Evolutionary conservation across 2,329 filamentous ascomycete genomes (phyloP), one percentile per base, ranked within the genome.

Genomic region (Epichloe baconii): DNA sequence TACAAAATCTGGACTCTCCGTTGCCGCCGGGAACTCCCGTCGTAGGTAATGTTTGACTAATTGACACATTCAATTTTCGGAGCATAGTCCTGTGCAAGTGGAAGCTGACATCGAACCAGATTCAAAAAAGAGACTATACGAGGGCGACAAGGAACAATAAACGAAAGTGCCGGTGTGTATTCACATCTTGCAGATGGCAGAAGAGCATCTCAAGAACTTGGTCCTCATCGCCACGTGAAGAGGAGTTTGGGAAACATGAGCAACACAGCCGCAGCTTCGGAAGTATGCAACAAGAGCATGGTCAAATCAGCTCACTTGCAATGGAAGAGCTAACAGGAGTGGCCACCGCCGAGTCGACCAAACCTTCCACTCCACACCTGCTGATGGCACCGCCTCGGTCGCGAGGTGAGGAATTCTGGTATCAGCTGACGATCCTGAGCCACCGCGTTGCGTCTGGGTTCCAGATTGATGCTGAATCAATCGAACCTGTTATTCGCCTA

Each of bases 1-100:
- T 81, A 17, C 77, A 79, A 53, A 79, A 68, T 53, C 63, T 82
- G 2, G 76, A 82, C 57, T 78, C 78, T 0, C 77, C 77, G 2
- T 62, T 71, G 17, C 65, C 67, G 2, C 69, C 75, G 0, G 64
- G 73, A 53, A 77, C 75, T 0, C 76, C 78, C 5, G 61, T 74
- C 0, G 62, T 71, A 57, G 73, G 76, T 69, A 55, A 61, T 64
- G 40, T 36, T 6, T n/a, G 8, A 7, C 19, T 14, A 41, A 10
- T 23, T n/a, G 5, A 21, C 15, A 34, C 15, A 46, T 14, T 21
- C 31, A 34, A 23, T 10, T 34, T 15, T 21, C 11, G 14, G n/a
- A 31, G 34, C 11, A 15, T 26, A 15, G 23, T 12, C 3, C n/a
- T 38, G 45, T 47, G 47, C 8, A 44, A 37, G 23, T 26, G 26